These are phyloP conservation scores for Peronospora destructor DNA, from an alignment of 352 stramenopile genomes.

Conservation along the genomic window DNA sequence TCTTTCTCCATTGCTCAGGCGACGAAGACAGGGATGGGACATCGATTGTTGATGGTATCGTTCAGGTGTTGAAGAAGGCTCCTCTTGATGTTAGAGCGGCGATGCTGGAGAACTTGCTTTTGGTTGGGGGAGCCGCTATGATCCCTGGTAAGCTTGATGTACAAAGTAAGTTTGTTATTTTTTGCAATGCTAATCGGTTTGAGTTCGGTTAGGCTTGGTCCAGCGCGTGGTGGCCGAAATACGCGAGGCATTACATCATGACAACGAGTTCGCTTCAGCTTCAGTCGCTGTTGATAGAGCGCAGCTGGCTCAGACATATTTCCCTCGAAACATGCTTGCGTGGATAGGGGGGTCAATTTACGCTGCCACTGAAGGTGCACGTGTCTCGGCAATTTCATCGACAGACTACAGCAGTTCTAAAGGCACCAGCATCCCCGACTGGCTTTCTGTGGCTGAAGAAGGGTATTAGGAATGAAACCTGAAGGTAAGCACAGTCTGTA, in stretches of 20 bases:
- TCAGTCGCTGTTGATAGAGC: conserved; percentile 28
- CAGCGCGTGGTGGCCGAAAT: conserved; percentile 48
- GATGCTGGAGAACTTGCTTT: conserved; percentile 69
- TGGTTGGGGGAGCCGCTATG: conserved; percentile 71
- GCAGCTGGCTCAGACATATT: conserved; percentile 42
- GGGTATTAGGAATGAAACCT: conserved; percentile 14
- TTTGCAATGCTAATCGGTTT: neutral
- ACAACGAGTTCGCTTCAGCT: conserved; percentile 37
- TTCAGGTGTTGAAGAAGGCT: conserved; percentile 44
- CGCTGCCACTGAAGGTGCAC: conserved; percentile 48
- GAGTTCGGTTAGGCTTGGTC: conserved; percentile 36
- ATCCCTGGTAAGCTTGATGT: conserved; percentile 41
- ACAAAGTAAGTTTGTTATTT: neutral
- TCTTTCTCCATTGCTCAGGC: conserved; percentile 12
- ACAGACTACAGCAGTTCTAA: conserved; percentile 43
- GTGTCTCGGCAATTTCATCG: conserved; percentile 36
- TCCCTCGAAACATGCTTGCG: conserved; percentile 63
- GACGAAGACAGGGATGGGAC: conserved; percentile 29
- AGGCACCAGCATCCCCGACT: conserved; percentile 43
- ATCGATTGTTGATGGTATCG: conserved; percentile 52
- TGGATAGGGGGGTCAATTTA: conserved; percentile 80
- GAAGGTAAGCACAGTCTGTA: conserved; percentile 2
- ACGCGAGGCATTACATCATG: conserved; percentile 24
- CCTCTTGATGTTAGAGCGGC: conserved; percentile 59
- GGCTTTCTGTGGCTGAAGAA: conserved; percentile 54